Base-by-base conservation (phyloP, 805 yeast species). In the Kodamaea laetipori region DNA sequence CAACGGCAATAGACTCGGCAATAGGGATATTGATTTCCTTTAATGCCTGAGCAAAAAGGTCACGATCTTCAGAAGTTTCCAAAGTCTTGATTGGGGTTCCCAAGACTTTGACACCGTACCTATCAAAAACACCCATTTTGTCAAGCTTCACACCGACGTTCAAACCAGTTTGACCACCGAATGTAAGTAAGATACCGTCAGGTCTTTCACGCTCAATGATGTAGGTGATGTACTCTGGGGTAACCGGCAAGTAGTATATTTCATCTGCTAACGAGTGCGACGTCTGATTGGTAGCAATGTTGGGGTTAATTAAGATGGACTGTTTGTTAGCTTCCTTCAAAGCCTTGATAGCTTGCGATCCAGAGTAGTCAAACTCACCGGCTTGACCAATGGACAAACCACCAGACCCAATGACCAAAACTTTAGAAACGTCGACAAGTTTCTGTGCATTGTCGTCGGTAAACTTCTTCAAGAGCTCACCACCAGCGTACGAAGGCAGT, bases 121-220 rank as follows among this genome's bases (percentile, higher is more conserved):
- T 78, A 52, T 85, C 89, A 59, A 95, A 84, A 46, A 89, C 88
- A 52, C 97, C 98, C 90, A 87, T 85, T 70, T 90, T 86, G 49
- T 94, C 96, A 51, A 94, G 78, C 59, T 89, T 85, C 41, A 94
- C 95, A 71, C 98, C 98, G 48, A 92, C 97, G 63, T 90, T 94
- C 58, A 94, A 77, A 52, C 86, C 99, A 25, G 99, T 94, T 74
- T 94, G 99, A 54, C 99, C 99, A 60, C 99, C 99, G 66, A 94
- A 94, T 3, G 99, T 92, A 61, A 92, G 78, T 61, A 92, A 75
- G 44, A 94, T 90, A 37, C 97, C 98, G 68, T 94, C 98, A 31
- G 99, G 99, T 55, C 81, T 80, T 73, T 94, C 99, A 52, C 95
- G 83, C 70, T 94, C 96, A 52, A 94, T 92, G 60, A 94, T 88